A percentile compares a stretch with the other conserved stretches of the same genome.
phyloP scores from a whole-genome alignment of 2,329 filamentous ascomycete genomes.

The Ophiostoma ulmi region DNA sequence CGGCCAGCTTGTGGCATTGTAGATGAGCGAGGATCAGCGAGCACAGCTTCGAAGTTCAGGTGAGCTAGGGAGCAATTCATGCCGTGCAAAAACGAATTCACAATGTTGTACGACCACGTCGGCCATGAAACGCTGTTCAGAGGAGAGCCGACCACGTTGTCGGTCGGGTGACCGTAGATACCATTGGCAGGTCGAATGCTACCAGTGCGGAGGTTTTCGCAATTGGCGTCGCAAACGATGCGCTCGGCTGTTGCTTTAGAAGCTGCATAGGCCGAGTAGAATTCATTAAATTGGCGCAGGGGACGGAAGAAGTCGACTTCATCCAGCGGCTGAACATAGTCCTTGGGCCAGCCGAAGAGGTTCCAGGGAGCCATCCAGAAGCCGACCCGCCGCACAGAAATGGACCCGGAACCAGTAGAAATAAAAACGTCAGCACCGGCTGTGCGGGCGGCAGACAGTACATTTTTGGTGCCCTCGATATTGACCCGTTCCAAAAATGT shows the following conservation, averaged over 20 bases:
- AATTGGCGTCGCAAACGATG: conserved; percentile 37
- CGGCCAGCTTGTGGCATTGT: conserved; percentile 35
- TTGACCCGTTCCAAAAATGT: conserved; percentile 42
- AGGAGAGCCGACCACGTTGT: conserved; percentile 43
- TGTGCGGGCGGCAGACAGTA: conserved; percentile 40
- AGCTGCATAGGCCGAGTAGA: conserved; percentile 44
- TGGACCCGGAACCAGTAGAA: conserved; percentile 44
- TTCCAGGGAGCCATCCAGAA: conserved; percentile 40
- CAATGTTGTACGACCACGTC: conserved; percentile 40
- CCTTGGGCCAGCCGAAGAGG: conserved; percentile 35
- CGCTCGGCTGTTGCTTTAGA: conserved; percentile 45
- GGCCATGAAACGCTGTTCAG: conserved; percentile 37
- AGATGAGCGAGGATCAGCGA: conserved; percentile 31
- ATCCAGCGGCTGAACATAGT: conserved; percentile 40
- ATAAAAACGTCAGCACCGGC: conserved; percentile 43
- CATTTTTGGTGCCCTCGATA: conserved; percentile 42
- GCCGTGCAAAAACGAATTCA: conserved; percentile 41
- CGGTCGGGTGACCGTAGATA: conserved; percentile 48
- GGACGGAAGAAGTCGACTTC: conserved; percentile 39
- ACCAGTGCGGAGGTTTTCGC: conserved; percentile 43
- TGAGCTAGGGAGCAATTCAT: conserved; percentile 41
- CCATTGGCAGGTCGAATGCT: conserved; percentile 49
- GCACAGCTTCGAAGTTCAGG: conserved; percentile 39
- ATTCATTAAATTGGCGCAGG: conserved; percentile 37
- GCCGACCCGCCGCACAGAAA: conserved; percentile 37